phyloP scores from a whole-genome alignment of 148 eudicot genomes.

The Pharnaceum exiguum region DNA sequence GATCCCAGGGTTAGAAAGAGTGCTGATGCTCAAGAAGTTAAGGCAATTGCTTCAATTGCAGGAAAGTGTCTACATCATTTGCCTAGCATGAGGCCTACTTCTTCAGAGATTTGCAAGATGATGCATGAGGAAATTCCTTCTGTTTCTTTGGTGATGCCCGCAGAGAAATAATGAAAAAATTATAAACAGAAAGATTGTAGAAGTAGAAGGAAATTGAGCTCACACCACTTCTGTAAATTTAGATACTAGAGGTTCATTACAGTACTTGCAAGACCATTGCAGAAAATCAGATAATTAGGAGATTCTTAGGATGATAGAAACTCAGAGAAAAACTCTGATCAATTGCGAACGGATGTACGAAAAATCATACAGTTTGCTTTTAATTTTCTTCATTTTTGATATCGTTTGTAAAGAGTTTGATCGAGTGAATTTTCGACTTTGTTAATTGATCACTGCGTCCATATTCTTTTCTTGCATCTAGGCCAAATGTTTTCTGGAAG shows the following conservation, averaged over 20 bases:
- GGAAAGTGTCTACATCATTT: constrained; percentile 43
- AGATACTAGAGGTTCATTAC: too few relatives aligned
- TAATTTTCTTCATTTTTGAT: constrained; percentile 1
- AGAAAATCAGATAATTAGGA: neutral
- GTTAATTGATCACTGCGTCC: neutral
- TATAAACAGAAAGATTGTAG: constrained; percentile 4
- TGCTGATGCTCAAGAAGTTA: constrained; percentile 38
- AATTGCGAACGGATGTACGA: constrained; percentile 2
- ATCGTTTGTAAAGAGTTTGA: constrained; percentile 9
- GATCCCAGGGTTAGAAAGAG: constrained; percentile 32
- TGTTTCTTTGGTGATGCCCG: neutral
- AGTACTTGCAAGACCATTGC: too few relatives aligned
- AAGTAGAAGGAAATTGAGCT: too few relatives aligned
- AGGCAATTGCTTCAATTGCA: constrained; percentile 37
- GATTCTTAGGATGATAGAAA: constrained; percentile 10
- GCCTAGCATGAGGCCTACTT: constrained; percentile 61
- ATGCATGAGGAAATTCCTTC: constrained; percentile 35
- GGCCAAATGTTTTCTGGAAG: too few relatives aligned
- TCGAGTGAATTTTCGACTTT: too few relatives aligned
- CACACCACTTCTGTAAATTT: too few relatives aligned
- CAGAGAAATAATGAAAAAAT: too few relatives aligned
- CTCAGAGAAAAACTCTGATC: constrained; percentile 6
- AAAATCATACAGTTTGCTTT: constrained; percentile 1
- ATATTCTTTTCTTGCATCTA: neutral
- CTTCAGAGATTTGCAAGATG: constrained; percentile 38